Base-by-base conservation (phyloP, 2,329 filamentous ascomycete species). In the Aspergillus neoniger region DNA sequence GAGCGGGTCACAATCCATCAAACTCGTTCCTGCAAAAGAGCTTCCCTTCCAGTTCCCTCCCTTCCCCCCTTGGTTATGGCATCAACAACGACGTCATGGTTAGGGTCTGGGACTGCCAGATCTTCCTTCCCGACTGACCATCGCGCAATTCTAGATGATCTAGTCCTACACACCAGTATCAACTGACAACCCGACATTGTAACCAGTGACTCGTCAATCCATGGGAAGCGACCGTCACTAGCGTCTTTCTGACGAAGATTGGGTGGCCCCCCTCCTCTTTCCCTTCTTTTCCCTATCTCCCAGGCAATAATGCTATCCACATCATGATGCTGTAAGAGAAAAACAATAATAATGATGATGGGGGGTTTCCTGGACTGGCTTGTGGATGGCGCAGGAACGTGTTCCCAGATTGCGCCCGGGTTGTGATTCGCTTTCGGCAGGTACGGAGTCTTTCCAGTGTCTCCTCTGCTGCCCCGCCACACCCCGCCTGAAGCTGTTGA, bases 401-500 rank as follows among this genome's bases (percentile, higher is more conserved):
- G 25, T 43, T n/a, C 19, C 38, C 38, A 36, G 36, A 28, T 51
- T 50, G 8, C 30, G 21, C 36, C 51, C 41, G 36, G 15, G 49
- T 39, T 50, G 55, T 47, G 19, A 50, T 51, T 61, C 53, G 53
- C 59, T 61, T 59, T 44, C 50, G 59, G 59, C 47, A 57, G 59
- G 52, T 52, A 55, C 60, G 39, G 41, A 55, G 38, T 38, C 53
- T 38, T 55, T 36, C 43, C 39, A 55, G 7, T 12, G 54, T 57
- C 25, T 47, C 52, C 54, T 54, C 50, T 64, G 12, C 10, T 36
- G 57, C 62, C 62, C 62, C 62, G 62, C 62, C 59, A 62, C 59
- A 50, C 59, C 59, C 62, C 39, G 59, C 62, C 55, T 59, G 53
- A 60, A 63, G 53, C 61, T 61, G 49, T 60, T 61, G 61, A 63